Conservation (phyloP, 2,329 filamentous ascomycete genomes). For the Pestalotiopsis sp. region DNA sequence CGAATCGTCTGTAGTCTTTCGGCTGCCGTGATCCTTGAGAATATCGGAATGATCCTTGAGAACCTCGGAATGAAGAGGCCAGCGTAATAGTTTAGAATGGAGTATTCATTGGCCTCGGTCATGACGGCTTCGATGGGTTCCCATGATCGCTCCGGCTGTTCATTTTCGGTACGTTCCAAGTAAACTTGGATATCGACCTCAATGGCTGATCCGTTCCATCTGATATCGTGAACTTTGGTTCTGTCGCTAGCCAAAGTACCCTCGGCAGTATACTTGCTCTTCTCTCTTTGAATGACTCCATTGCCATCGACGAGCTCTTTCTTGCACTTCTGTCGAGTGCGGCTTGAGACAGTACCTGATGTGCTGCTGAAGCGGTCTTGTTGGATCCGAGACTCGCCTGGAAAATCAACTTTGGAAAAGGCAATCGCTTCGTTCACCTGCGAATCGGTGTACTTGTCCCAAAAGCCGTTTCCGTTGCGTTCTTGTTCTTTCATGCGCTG, state of each 20-base stretch:
- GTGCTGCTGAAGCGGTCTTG: neutral
- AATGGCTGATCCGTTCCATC: neutral
- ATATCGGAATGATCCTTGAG: no score
- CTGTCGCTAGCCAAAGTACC: neutral
- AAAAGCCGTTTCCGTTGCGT: neutral
- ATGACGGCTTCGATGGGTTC: neutral
- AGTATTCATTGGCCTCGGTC: neutral
- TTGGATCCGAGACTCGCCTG: constrained; percentile 1
- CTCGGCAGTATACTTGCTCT: constrained; percentile 1
- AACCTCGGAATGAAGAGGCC: no score
- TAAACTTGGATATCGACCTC: neutral
- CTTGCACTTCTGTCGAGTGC: neutral
- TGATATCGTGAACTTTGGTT: neutral
- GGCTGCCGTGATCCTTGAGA: no score
- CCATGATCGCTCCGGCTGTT: neutral
- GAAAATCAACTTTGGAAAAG: neutral
- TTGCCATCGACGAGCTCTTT: neutral
- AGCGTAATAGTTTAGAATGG: no score
- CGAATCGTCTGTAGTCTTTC: no score
- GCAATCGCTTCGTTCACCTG: neutral
- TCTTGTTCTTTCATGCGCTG: neutral
- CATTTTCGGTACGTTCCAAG: no score
- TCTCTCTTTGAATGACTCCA: neutral
- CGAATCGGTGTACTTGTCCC: neutral
- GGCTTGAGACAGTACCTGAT: neutral